phyloP scores from a whole-genome alignment of 495 filamentous ascomycete species.

The Neurospora sp. region DNA sequence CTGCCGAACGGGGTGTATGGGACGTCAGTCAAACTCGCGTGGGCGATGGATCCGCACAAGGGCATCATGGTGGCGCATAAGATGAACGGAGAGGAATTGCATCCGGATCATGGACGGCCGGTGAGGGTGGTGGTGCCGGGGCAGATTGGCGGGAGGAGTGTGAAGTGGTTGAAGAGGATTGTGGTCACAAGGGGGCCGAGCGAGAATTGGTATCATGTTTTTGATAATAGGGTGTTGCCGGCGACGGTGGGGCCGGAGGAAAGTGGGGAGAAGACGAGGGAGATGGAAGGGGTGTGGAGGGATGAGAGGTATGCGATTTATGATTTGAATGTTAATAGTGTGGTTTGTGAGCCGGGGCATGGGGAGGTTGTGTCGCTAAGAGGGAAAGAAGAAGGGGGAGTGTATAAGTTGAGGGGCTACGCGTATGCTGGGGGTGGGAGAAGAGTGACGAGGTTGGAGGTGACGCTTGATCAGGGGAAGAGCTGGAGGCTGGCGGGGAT shows the following conservation, averaged over 20 bases:
- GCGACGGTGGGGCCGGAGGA: conserved; percentile 82
- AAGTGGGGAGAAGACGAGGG: conserved; percentile 58
- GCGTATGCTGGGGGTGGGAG: conserved; percentile 88
- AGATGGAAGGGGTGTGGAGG: conserved; percentile 69
- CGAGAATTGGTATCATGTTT: conserved; percentile 95
- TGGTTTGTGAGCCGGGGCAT: conserved; percentile 71
- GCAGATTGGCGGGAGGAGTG: conserved; percentile 88
- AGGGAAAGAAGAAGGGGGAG: conserved; percentile 18
- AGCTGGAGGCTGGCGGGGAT: conserved; percentile 76
- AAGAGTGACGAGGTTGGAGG: conserved; percentile 70
- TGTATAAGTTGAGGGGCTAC: conserved; percentile 68
- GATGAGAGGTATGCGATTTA: conserved; percentile 95
- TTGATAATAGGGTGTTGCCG: conserved; percentile 87
- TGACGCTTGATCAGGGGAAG: conserved; percentile 76
- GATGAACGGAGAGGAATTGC: conserved; percentile 83
- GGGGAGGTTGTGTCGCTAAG: conserved; percentile 55
- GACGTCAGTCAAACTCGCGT: conserved; percentile 78
- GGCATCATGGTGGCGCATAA: conserved; percentile 85
- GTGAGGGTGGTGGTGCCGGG: conserved; percentile 80
- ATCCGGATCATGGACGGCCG: conserved; percentile 83
- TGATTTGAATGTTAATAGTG: conserved; percentile 83
- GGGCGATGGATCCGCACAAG: conserved; percentile 74
- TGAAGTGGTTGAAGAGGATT: conserved; percentile 88
- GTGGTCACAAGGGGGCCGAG: conserved; percentile 71
- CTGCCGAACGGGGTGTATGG: conserved; percentile 87